Conservation (phyloP, 306 rosid genomes). For the Mucuna pruriens region DNA sequence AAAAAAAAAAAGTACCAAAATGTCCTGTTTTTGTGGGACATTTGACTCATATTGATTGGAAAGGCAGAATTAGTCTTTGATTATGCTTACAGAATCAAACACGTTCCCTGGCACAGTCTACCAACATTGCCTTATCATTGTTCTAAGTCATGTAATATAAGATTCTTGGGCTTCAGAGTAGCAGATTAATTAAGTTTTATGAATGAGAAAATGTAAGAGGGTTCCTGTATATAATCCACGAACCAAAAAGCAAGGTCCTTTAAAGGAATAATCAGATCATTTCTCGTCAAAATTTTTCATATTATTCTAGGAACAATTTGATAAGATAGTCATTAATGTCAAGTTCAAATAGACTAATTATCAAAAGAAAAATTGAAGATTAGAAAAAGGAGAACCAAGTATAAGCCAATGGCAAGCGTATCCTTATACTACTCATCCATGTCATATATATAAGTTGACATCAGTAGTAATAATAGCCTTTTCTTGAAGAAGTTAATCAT, state of each 20-base stretch:
- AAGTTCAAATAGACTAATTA: not conserved
- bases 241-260: not conserved
- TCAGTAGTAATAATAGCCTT: not conserved
- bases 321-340: not conserved
- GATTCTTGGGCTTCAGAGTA: not conserved
- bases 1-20: not conserved
- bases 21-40: conserved; percentile 39
- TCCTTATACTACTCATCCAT: not conserved
- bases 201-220: not conserved
- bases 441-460: not conserved
- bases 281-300: not conserved
- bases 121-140: conserved; percentile 10
- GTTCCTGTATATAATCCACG: not conserved
- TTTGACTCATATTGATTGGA: conserved; percentile 34
- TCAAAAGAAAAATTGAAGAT: not conserved
- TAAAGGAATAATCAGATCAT: not conserved
- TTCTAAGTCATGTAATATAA: conserved; percentile 14
- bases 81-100: conserved; percentile 47
- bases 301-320: not conserved
- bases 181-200: not conserved
- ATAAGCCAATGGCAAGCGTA: too few relatives aligned
- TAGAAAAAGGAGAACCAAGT: not conserved
- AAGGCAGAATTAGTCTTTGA: conserved; percentile 19
- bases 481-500: too few relatives aligned
- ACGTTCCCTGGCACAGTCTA: conserved; percentile 35